Base-by-base conservation (phyloP, 805 yeast species). In the Candida nemodendra region DNA sequence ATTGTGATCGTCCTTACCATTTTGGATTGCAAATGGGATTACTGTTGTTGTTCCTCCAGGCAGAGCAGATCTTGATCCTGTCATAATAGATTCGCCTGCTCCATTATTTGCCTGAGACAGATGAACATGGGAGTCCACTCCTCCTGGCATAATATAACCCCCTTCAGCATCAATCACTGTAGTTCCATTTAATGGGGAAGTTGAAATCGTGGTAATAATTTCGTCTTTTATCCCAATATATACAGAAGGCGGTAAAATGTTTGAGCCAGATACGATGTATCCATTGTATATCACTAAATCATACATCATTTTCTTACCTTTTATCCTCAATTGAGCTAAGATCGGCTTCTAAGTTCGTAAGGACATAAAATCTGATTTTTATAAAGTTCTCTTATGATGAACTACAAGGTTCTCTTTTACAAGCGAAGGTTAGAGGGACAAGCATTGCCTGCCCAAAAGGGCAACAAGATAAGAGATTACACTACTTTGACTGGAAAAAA, bases 11-110 rank as follows among this genome's bases (percentile, higher is more conserved):
- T 57, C 59, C 30, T 57, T 57, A 15, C 62, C 61, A 37, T 71
- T 36, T 18, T 43, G 78, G 3, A 69, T 54, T 9, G 78, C 77
- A 56, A 72, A 72, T 9, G 71, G 63, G 29, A 72, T 51, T 24
- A 72, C 56, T 0, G 76, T 65, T 4, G 78, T 72, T 4, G 74
- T 72, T 8, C 78, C 78, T 32, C 78, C 78, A 18, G 69, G 70
- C 18, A 71, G 58, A 1, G 76, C 74, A 39, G 70, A 62, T 47
- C 66, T 58, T 0, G 76, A 61, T 2, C 74, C 76, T 3, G 65
- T 48, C 32, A 62, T 68, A 44, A 71, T 69, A 14, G 64, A 64
- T 44, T 72, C 78, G 27, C 72, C 71, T 2, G 68, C 61, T 4
- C 68, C 60, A n/a, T 64, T 58, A 25, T 62, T 56, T 5, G 65